Conservation (phyloP, 1,284 basidiomycete genomes). For the Pseudozyma hubeiensis region DNA sequence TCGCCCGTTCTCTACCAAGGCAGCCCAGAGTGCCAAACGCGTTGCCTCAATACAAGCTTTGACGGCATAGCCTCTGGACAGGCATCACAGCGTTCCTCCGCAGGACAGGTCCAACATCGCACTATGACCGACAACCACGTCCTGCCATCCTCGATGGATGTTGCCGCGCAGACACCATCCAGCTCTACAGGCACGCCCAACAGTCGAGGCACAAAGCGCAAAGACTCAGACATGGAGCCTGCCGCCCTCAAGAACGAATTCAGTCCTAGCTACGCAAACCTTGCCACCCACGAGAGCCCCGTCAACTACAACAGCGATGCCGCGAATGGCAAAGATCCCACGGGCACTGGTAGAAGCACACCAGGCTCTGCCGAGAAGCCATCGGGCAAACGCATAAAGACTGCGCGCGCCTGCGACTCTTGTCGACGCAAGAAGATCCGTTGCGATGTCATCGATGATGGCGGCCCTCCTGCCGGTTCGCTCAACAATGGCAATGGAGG, state of each 20-base stretch:
- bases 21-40: no score
- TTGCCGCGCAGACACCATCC: conserved; percentile 18
- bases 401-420: conserved; percentile 87
- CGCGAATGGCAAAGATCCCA: conserved; percentile 17
- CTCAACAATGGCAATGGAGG: conserved; percentile 58
- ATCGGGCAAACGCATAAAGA: conserved; percentile 81
- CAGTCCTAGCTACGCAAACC: conserved; percentile 10
- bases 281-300: conserved; percentile 26
- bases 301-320: conserved; percentile 27
- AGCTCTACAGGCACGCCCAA: conserved; percentile 39
- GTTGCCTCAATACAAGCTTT: no score
- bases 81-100: neutral
- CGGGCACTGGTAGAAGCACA: conserved; percentile 9
- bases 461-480: conserved; percentile 58
- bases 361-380: conserved; percentile 39
- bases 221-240: conserved; percentile 38
- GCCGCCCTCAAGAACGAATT: conserved; percentile 19
- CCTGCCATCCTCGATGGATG: conserved; percentile 7
- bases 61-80: no score
- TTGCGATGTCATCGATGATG: conserved; percentile 69
- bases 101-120: neutral
- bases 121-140: conserved; percentile 21
- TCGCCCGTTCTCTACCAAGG: no score
- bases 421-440: conserved; percentile 93
- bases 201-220: conserved; percentile 36